Base-by-base conservation (phyloP, 371 early-diverging fungal species). In the Rhizopus microsporus region DNA sequence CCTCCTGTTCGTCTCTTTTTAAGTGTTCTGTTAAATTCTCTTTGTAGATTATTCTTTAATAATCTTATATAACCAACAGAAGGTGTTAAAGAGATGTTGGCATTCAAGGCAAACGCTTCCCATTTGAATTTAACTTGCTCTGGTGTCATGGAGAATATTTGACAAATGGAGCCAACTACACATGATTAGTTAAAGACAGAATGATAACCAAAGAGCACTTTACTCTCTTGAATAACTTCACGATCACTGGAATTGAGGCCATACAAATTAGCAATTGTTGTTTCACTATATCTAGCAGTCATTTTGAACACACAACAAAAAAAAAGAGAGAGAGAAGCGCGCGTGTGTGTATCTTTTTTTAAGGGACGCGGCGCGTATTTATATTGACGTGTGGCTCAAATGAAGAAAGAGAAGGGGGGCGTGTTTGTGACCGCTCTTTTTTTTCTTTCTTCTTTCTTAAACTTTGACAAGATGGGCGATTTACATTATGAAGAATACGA, bases 21-120 rank as follows among this genome's bases (percentile, higher is more conserved):
- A 4, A 68, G n/a, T 0, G 47, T 55, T 32, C 70, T 60, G 10
- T 76, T 74, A 17, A 71, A 67, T 7, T 78, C 77, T 15, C 68
- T 56, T 45, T 77, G 70, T 4, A 78, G 55, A 1, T 60, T 50
- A 5, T 38, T 53, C 33, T 64, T 68, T 3, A 77, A 44, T 13
- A 69, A 67, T 1, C 63, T 51, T 1, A 77, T 40, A 34, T 68
- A 70, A 3, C 68, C 62, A 0, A 60, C 32, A 8, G 77, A 74
- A 4, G 75, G 75, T 16, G 37, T 57, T 8, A 63, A 43, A 8
- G 51, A 45, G 40, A 61, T 51, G 12, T 54, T 62, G n/a, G 56
- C 50, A 15, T 61, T 69, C 13, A 81, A 39, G 0, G 72, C 64
- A 59, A 71, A 75, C 1, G 78, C 75, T 56, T 81, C 76, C 82